Evolutionary conservation across 345 rosid genomes (phyloP).

Genomic region (Capsella bursapastoris): DNA sequence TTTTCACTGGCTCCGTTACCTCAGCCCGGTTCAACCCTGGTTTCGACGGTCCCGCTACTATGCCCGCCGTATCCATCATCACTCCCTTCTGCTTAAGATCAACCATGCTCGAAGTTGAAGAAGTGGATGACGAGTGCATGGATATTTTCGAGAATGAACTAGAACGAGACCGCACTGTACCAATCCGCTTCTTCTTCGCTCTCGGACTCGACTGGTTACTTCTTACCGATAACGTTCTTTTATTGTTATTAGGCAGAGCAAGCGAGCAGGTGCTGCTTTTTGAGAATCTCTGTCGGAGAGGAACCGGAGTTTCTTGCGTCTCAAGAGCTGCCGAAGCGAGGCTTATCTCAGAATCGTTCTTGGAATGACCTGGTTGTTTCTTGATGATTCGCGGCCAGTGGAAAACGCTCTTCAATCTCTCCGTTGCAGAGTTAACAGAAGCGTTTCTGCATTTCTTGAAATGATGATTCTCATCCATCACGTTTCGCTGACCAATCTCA

Average conservation of each 20-base stretch:
- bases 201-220: constrained; percentile 80
- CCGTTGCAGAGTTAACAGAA: constrained; percentile 61
- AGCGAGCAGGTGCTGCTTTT: constrained; percentile 48
- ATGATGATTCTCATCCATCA: constrained; percentile 50
- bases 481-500: constrained; percentile 50
- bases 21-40: constrained; percentile 48
- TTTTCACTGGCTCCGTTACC: constrained; percentile 46
- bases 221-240: constrained; percentile 75
- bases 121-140: constrained; percentile 44
- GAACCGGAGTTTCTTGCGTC: constrained; percentile 48
- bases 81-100: constrained; percentile 70
- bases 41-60: constrained; percentile 50
- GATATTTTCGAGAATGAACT: constrained; percentile 81
- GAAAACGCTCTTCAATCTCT: constrained; percentile 60
- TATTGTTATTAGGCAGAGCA: constrained; percentile 54
- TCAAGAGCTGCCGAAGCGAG: constrained; percentile 38
- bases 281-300: constrained; percentile 72
- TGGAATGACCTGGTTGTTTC: constrained; percentile 43
- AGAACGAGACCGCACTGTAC: constrained; percentile 66
- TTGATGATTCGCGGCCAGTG: constrained; percentile 69
- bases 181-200: constrained; percentile 69
- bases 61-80: constrained; percentile 50
- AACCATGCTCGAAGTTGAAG: constrained; percentile 55
- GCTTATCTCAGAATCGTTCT: constrained; percentile 44
- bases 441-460: constrained; percentile 51